These are phyloP conservation scores for Aspergillus leporis DNA, from an alignment of 495 filamentous ascomycete species.

Conservation along the genomic window DNA sequence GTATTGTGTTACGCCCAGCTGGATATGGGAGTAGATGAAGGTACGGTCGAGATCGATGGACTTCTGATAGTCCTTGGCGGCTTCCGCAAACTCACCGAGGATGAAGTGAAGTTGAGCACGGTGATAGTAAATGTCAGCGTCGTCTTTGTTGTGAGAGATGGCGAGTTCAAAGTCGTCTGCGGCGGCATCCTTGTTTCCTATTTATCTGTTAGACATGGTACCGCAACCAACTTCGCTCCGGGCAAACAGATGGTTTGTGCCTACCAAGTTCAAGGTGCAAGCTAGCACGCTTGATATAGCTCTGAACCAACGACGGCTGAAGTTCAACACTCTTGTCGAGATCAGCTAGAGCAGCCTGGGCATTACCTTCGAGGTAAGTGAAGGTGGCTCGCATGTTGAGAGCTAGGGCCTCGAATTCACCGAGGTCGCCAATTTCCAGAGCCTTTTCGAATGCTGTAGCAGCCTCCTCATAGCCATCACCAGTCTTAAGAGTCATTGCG, in stretches of 20 bases:
- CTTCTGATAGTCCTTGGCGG: constrained; percentile 98
- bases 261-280: constrained; percentile 94
- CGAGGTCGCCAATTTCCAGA: constrained; percentile 74
- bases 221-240: neutral
- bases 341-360: constrained; percentile 75
- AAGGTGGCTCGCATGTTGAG: constrained; percentile 97
- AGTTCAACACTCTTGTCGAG: constrained; percentile 90
- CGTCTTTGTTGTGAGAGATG: constrained; percentile 78
- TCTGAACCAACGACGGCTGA: constrained; percentile 84
- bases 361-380: constrained; percentile 86
- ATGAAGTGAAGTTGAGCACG: constrained; percentile 99
- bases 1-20: constrained; percentile 98
- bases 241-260: constrained; percentile 23
- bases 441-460: constrained; percentile 83
- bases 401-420: constrained; percentile 81
- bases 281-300: constrained; percentile 97
- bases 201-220: constrained; percentile 15
- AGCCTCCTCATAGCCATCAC: constrained; percentile 86
- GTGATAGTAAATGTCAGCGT: constrained; percentile 99
- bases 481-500: constrained; percentile 80
- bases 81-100: constrained; percentile 85
- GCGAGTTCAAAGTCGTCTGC: constrained; percentile 86
- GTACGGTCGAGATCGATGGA: constrained; percentile 93
- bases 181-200: constrained; percentile 83
- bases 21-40: constrained; percentile 99